Conservation (phyloP, 306 rosid species). For the Castanea sativa region DNA sequence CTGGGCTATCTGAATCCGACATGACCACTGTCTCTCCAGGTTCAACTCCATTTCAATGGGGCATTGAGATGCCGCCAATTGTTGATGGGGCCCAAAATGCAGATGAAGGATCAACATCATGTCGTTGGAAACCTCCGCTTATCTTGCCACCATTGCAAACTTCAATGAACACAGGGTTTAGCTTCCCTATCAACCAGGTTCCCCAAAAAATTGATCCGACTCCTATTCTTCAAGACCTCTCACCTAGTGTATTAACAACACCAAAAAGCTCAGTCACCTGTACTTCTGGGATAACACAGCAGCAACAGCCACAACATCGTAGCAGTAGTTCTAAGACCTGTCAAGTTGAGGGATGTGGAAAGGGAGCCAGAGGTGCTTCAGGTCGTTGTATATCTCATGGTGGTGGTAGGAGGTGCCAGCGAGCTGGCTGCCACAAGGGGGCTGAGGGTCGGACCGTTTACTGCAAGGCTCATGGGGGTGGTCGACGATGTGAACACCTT, state of each 20-base stretch:
- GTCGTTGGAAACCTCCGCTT: conserved; percentile 49
- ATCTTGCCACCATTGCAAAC: conserved; percentile 37
- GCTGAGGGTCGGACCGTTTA: conserved; percentile 95
- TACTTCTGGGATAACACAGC: conserved; percentile 65
- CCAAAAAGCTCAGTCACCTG: conserved; percentile 82
- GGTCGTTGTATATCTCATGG: conserved; percentile 96
- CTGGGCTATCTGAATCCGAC: conserved; percentile 68
- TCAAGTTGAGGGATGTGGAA: conserved; percentile 87
- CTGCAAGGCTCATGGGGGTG: conserved; percentile 99
- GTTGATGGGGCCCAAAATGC: conserved; percentile 38
- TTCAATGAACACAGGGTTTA: conserved; percentile 28
- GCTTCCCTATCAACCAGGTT: conserved; percentile 43
- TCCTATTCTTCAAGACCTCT: conserved; percentile 44
- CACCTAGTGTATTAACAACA: conserved; percentile 42
- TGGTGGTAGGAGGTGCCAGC: conserved; percentile 94
- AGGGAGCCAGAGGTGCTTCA: conserved; percentile 97
- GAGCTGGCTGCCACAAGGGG: conserved; percentile 90
- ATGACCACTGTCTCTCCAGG: conserved; percentile 51
- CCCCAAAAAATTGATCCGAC: conserved; percentile 36
- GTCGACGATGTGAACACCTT: conserved; percentile 85
- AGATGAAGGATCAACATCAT: conserved; percentile 66
- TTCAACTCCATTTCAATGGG: conserved; percentile 41
- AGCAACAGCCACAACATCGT: conserved; percentile 47
- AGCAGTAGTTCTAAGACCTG: conserved; percentile 64
- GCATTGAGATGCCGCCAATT: conserved; percentile 44